Evolutionary conservation across 345 rosid genomes (phyloP), one percentile per base, ranked within the genome.

Genomic region (Triadica sebifera): DNA sequence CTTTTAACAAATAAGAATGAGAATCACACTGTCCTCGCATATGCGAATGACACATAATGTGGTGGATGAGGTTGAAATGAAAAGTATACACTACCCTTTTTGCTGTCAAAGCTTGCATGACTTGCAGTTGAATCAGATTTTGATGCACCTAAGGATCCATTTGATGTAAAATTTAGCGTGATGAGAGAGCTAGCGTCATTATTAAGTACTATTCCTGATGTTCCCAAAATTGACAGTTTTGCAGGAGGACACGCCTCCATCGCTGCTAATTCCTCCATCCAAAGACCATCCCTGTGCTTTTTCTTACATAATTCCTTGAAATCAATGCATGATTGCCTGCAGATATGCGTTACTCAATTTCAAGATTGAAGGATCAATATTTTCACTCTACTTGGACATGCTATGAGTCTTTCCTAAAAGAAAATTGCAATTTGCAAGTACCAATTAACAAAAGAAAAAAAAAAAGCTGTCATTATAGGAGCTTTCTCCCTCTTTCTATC

Each of bases 221-320:
- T 85, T 77, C 85, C 89, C 22, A 83, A 19, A 45, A 84, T 66
- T 43, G 92, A 73, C 73, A 91, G 81, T 38, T 91, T 90, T 0
- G 82, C 61, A 17, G 93, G 88, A 38, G 84, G 74, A 57, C 75
- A 88, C 17, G 90, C 93, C 85, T 87, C 83, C 79, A 93, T 89
- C 51, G 97, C 98, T 8, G 91, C 92, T 82, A 93, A 73, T 83
- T 93, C 94, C 47, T 91, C 86, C 86, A 93, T 93, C 97, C 97
- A 91, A 57, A 85, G 90, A 67, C 88, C 88, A 34, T 91, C 95
- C 0, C 87, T 85, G 20, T 72, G 89, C 87, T 91, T 93, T 80
- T 87, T 86, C 84, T 85, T 88, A 79, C 92, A 87, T 74, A 90
- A 78, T 67, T 91, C 93, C 84, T 87, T 93, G 84, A 88, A 93